Conservation (phyloP, 306 rosid genomes). For the Spatholobus suberectus region DNA sequence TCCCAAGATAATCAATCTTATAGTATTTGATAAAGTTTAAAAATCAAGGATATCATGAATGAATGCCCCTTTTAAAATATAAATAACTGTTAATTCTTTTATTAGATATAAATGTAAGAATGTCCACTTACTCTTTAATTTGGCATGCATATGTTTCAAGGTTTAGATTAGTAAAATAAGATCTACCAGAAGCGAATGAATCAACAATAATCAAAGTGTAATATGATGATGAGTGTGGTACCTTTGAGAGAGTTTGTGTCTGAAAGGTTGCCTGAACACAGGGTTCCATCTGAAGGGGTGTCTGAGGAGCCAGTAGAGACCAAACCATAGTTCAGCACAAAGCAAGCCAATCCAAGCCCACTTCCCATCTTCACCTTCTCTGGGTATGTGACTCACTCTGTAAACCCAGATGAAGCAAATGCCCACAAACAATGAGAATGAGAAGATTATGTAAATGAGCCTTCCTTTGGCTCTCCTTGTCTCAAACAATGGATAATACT, state of each 20-base stretch:
- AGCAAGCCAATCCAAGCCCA: constrained; percentile 67
- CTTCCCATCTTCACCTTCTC: constrained; percentile 49
- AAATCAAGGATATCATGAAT: no score
- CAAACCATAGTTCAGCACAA: constrained; percentile 70
- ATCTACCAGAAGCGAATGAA: no score
- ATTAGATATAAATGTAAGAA: no score
- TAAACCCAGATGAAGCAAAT: constrained; percentile 64
- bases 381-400: constrained; percentile 54
- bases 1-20: no score
- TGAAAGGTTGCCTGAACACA: constrained; percentile 55
- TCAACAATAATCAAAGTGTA: no score
- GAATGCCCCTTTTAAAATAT: no score
- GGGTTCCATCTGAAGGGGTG: constrained; percentile 67
- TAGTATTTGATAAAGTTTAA: no score
- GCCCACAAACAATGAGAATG: constrained; percentile 50
- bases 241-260: constrained; percentile 66
- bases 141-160: no score
- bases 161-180: no score
- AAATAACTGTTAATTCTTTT: no score
- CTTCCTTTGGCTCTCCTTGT: constrained; percentile 54
- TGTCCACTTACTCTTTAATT: no score
- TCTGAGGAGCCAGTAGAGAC: constrained; percentile 69
- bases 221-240: background rate
- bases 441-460: constrained; percentile 43
- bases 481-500: constrained; percentile 54